Evolutionary conservation across 495 filamentous ascomycete species (phyloP).

Genomic region (Stereocaulon alpinum): DNA sequence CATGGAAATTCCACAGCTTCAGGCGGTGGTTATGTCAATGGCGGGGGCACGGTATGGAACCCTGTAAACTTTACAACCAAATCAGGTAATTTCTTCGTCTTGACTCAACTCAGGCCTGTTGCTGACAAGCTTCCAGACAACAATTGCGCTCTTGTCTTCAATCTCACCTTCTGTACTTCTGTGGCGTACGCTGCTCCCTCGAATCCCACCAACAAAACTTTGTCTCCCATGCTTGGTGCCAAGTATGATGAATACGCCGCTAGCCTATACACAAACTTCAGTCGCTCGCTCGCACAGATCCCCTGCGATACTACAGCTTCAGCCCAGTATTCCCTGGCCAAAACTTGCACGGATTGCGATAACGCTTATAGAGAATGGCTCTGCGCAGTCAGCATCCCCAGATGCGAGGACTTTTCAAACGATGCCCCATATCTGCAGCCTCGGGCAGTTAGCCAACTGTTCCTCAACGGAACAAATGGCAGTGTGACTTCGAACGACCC

Average conservation of each 20-base stretch:
- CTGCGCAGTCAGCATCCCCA: constrained; percentile 83
- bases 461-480: constrained; percentile 51
- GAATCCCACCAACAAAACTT: constrained; percentile 43
- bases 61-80: constrained; percentile 65
- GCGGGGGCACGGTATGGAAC: constrained; percentile 63
- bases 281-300: constrained; percentile 68
- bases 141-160: constrained; percentile 77
- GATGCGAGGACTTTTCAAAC: constrained; percentile 72
- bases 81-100: constrained; percentile 42
- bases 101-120: constrained; percentile 16
- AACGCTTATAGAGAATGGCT: constrained; percentile 85
- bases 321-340: constrained; percentile 68
- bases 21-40: constrained; percentile 43
- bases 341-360: constrained; percentile 64
- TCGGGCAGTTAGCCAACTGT: constrained; percentile 56
- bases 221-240: constrained; percentile 22
- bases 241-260: constrained; percentile 62
- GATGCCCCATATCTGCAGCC: constrained; percentile 44
- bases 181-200: constrained; percentile 84
- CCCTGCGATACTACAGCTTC: constrained; percentile 66
- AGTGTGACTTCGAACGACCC: constrained; percentile 15
- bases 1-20: constrained; percentile 42
- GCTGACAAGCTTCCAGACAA: constrained; percentile 32
- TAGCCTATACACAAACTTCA: constrained; percentile 61
- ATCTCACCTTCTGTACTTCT: constrained; percentile 74